Conservation (phyloP, 805 yeast genomes). For the Metschnikowia corniflorae region DNA sequence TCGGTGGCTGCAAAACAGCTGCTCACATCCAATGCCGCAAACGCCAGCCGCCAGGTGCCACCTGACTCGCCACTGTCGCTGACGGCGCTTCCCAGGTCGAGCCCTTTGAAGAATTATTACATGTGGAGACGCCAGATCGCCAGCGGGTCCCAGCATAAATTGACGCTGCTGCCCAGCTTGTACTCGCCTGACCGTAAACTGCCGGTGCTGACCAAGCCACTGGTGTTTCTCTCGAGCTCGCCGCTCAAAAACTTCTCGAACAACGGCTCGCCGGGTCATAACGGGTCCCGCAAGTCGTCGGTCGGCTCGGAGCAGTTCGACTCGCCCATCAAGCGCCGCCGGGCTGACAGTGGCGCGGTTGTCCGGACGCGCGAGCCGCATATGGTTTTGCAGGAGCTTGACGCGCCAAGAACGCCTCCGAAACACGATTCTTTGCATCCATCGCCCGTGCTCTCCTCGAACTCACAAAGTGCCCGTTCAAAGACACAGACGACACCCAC, state of each 20-base stretch:
- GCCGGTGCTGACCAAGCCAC: conserved; percentile 38
- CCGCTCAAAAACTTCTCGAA: conserved; percentile 26
- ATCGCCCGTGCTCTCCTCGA: conserved; percentile 24
- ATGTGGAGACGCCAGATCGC: conserved; percentile 25
- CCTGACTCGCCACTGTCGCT: conserved; percentile 18
- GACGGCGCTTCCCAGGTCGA: conserved; percentile 19
- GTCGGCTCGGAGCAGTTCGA: conserved; percentile 18
- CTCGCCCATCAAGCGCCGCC: conserved; percentile 32
- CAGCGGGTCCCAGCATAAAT: conserved; percentile 19
- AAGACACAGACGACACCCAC: conserved; percentile 28
- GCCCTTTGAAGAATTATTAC: conserved; percentile 32
- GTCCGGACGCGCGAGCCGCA: conserved; percentile 16
- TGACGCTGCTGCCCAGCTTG: conserved; percentile 29
- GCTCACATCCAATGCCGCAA: conserved; percentile 16
- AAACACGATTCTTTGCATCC: conserved; percentile 23
- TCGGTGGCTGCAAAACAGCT: conserved; percentile 43
- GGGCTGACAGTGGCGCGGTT: conserved; percentile 16
- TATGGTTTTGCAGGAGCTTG: conserved; percentile 31
- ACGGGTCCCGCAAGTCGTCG: conserved; percentile 9
- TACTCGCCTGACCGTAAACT: conserved; percentile 39
- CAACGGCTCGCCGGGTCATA: background rate
- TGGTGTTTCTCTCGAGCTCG: conserved; percentile 33
- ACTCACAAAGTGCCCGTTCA: conserved; percentile 4
- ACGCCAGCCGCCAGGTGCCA: conserved; percentile 20
- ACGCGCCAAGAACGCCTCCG: conserved; percentile 28